Evolutionary conservation across 2,329 filamentous ascomycete genomes (phyloP).

Genomic region (Fusarium nanum): DNA sequence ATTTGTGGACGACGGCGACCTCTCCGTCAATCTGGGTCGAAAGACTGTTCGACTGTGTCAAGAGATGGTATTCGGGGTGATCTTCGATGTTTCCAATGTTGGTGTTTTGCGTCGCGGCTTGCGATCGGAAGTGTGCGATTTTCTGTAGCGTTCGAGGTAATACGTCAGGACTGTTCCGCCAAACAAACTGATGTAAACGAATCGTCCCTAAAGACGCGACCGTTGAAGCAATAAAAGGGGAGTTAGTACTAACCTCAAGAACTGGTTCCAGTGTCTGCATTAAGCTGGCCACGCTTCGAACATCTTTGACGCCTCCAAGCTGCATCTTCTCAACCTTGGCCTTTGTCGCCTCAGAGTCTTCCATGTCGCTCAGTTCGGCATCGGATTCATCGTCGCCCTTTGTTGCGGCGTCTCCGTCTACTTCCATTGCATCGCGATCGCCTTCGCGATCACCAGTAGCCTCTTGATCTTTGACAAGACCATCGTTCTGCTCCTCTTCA

Average conservation of each 20-base stretch:
- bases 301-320: conserved; percentile 77
- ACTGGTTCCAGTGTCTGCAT: conserved; percentile 86
- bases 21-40: conserved; percentile 95
- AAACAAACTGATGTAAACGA: conserved; percentile 71
- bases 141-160: conserved; percentile 70
- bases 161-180: conserved; percentile 75
- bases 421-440: conserved; percentile 66
- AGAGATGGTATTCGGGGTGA: conserved; percentile 88
- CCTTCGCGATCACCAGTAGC: conserved; percentile 58
- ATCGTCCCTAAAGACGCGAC: conserved; percentile 46
- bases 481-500: conserved; percentile 69
- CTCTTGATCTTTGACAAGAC: conserved; percentile 56
- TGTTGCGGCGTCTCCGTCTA: conserved; percentile 50
- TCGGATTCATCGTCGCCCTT: conserved; percentile 64
- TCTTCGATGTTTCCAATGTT: conserved; percentile 88
- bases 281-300: conserved; percentile 80
- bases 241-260: conserved; percentile 75
- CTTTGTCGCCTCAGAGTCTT: conserved; percentile 77
- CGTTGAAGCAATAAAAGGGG: conserved; percentile 35
- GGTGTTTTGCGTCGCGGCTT: conserved; percentile 72
- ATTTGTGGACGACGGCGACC: conserved; percentile 93
- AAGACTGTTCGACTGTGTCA: conserved; percentile 88
- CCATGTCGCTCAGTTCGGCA: conserved; percentile 60
- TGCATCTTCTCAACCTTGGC: conserved; percentile 86
- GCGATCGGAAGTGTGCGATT: conserved; percentile 80